These are phyloP conservation scores for Bothriochloa decipiens DNA, from an alignment of 176 grass and related monocot genomes.

Conservation along the genomic window DNA sequence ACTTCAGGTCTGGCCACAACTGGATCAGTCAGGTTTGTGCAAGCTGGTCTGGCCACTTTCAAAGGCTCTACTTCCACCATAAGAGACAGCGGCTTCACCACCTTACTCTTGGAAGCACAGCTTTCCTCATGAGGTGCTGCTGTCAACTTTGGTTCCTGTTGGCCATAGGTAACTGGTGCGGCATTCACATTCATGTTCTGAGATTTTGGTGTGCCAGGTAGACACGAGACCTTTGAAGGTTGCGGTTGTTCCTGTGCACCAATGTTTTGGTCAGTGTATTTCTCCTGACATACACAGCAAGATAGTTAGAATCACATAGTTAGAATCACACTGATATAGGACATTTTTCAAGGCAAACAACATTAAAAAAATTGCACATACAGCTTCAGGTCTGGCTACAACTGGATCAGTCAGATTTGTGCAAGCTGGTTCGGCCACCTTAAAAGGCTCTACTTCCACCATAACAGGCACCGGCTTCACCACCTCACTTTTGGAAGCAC, in stretches of 20 bases:
- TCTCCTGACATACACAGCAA: conserved; percentile 52
- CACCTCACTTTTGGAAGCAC: neutral
- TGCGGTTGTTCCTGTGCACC: conserved; percentile 33
- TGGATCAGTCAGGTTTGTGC: neutral
- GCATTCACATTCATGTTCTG: neutral
- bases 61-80: neutral
- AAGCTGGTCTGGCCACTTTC: neutral
- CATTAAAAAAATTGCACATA: neutral
- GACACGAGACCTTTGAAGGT: conserved; percentile 19
- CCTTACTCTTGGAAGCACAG: neutral
- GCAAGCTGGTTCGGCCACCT: neutral
- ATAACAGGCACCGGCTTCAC: neutral
- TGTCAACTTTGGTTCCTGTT: neutral
- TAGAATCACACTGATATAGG: neutral
- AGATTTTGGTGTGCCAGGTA: conserved; percentile 10
- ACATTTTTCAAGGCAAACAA: neutral
- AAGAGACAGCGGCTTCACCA: neutral
- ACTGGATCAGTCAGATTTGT: neutral
- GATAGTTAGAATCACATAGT: neutral
- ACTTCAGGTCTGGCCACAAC: neutral
- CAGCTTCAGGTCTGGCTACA: neutral
- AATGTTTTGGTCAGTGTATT: conserved; percentile 45
- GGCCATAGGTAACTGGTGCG: neutral
- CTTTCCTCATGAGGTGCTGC: neutral
- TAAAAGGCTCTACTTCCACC: neutral